Evolutionary conservation across 306 rosid genomes (phyloP).

Genomic region (Lotus japonicus): DNA sequence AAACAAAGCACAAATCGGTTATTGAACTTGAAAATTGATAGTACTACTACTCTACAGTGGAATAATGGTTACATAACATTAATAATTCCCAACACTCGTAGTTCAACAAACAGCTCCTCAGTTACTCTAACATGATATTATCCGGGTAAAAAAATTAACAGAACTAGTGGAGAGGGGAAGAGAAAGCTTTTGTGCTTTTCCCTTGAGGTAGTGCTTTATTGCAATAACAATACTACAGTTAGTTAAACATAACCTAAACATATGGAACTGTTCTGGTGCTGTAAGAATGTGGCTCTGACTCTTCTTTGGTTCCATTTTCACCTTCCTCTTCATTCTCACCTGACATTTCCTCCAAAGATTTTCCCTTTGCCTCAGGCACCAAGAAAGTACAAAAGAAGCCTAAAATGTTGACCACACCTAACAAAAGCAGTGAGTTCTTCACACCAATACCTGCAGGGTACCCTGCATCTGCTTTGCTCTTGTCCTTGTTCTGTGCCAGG

Average conservation of each 20-base stretch:
- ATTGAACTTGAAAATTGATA: neutral
- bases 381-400: conserved; percentile 58
- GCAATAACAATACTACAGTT: neutral
- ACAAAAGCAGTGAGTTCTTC: conserved; percentile 42
- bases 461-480: conserved; percentile 64
- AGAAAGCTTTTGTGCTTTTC: neutral
- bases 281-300: conserved; percentile 13
- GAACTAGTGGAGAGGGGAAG: neutral
- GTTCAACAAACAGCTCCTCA: neutral
- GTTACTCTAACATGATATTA: neutral
- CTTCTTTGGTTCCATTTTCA: neutral
- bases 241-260: conserved; percentile 19
- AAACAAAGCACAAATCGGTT: neutral
- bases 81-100: neutral
- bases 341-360: conserved; percentile 77
- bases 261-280: conserved; percentile 36
- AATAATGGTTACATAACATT: neutral
- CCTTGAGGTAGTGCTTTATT: conserved; percentile 10
- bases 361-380: conserved; percentile 79
- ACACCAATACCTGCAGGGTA: conserved; percentile 79
- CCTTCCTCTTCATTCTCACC: conserved; percentile 71
- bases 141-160: neutral
- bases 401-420: conserved; percentile 50
- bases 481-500: conserved; percentile 69
- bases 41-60: neutral